Conservation (phyloP, 495 filamentous ascomycete genomes). For the Haplographium delicatum region DNA sequence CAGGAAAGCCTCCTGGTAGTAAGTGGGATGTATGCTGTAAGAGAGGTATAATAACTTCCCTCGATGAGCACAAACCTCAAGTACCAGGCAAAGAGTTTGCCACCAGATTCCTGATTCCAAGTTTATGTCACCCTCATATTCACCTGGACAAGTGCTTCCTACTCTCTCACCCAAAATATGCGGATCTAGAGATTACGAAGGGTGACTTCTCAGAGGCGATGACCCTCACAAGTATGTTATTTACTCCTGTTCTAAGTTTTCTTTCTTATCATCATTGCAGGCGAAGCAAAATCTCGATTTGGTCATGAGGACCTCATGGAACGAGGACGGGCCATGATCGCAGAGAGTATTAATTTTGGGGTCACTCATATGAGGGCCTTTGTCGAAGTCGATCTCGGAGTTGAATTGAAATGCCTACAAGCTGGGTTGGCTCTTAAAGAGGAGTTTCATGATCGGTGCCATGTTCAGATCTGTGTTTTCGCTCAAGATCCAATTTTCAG, state of each 20-base stretch:
- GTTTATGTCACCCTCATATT: conserved; percentile 69
- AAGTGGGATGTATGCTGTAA: conserved; percentile 20
- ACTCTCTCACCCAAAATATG: conserved; percentile 49
- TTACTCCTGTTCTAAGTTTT: conserved; percentile 1
- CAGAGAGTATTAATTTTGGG: conserved; percentile 59
- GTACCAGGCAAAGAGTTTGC: background rate
- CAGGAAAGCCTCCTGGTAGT: conserved; percentile 18
- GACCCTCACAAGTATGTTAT: conserved; percentile 40
- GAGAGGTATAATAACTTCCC: conserved; percentile 16
- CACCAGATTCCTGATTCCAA: conserved; percentile 42
- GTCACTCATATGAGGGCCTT: conserved; percentile 71
- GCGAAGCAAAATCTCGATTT: conserved; percentile 58
- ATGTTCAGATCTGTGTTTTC: conserved; percentile 68
- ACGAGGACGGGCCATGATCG: conserved; percentile 60
- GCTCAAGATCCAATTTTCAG: conserved; percentile 69
- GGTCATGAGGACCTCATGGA: conserved; percentile 51
- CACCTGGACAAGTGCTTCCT: conserved; percentile 75
- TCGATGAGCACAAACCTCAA: conserved; percentile 3
- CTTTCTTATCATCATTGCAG: conserved; percentile 11
- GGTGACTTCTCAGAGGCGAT: conserved; percentile 67
- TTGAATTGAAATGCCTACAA: conserved; percentile 52
- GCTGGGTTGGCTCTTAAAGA: conserved; percentile 53
- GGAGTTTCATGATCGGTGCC: conserved; percentile 47
- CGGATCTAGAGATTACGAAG: conserved; percentile 49
- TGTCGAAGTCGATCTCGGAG: conserved; percentile 65